These are phyloP conservation scores for Coemansia sp. DNA, from an alignment of 192 early-diverging fungal species.

Conservation along the genomic window DNA sequence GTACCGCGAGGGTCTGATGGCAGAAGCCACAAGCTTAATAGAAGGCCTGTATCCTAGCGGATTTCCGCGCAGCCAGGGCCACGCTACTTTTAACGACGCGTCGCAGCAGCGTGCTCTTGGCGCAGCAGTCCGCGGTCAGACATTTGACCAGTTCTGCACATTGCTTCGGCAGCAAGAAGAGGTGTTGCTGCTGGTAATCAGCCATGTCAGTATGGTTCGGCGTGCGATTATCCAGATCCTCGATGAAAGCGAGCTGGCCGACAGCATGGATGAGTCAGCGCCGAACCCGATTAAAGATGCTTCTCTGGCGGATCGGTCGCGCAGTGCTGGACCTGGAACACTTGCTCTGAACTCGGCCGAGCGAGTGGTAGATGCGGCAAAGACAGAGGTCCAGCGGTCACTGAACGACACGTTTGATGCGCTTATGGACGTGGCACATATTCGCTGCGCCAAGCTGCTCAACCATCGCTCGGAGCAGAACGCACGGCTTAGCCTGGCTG, in stretches of 20 bases:
- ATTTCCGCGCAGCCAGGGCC: constrained; percentile 42
- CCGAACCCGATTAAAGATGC: constrained; percentile 2
- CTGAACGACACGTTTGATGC: constrained; percentile 73
- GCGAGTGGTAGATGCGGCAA: constrained; percentile 3
- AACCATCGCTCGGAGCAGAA: constrained; percentile 87
- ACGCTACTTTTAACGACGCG: constrained; percentile 34
- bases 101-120: constrained; percentile 52
- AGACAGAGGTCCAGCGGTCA: constrained; percentile 60
- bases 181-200: constrained; percentile 70
- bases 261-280: constrained; percentile 1
- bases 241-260: constrained; percentile 56
- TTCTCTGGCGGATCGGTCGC: neutral
- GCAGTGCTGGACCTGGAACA: neutral
- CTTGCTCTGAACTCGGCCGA: neutral
- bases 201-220: constrained; percentile 70
- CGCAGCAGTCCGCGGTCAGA: constrained; percentile 71
- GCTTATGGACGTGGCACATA: constrained; percentile 83
- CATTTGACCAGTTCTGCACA: constrained; percentile 80
- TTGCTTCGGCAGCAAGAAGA: constrained; percentile 75
- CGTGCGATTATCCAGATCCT: constrained; percentile 66
- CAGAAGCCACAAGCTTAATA: constrained; percentile 74
- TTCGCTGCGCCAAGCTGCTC: constrained; percentile 83
- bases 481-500: constrained; percentile 78
- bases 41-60: constrained; percentile 63
- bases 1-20: constrained; percentile 74